Base-by-base conservation (phyloP, 2,329 filamentous ascomycete species). In the Cordyceps pruinosa region DNA sequence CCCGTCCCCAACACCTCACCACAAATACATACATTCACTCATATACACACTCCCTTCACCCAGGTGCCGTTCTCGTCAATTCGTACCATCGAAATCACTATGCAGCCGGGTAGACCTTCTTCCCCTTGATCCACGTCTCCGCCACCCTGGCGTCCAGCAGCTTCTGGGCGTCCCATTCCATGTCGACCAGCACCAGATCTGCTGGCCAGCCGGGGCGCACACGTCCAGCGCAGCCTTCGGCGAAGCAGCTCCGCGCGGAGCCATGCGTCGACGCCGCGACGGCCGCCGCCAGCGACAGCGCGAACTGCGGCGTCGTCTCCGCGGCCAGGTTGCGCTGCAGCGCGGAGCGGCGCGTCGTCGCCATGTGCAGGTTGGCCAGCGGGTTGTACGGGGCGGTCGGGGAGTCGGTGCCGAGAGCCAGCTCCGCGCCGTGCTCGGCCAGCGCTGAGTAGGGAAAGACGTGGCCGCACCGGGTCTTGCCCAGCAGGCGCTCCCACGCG, bases 401-500 rank as follows among this genome's bases (percentile, higher is more conserved):
- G 0, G 80, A 75, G 61, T 86, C 83, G 2, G 77, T 80, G 0
- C 83, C 83, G 12, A 86, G 73, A 0, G 83, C 82, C 0, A 86
- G 66, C 1, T 71, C 65, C 0, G 82, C 80, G 1, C 81, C 81
- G 0, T 72, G 72, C 44, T 81, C 77, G 2, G 75, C 73, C 35
- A 86, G 84, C 47, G 86, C 83, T 42, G 76, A 75, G 66, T 87
- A 87, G 0, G 84, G 81, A 63, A 87, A 87, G 0, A 82, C 83
- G 15, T 83, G 74, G 51, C 73, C 73, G 69, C 83, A 81, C 1
- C 83, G 73, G 17, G 76, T 69, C 12, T 69, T 66, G 1, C 82
- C 83, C 4, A 87, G 69, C 17, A 87, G 74, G 8, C 73, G 69
- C 0, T 81, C 81, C 81, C 84, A 88, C 0, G 81, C 83, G 28